Evolutionary conservation across 805 yeast species (phyloP), one percentile per base, ranked within the genome.

Genomic region (Ogataea ganodermae): DNA sequence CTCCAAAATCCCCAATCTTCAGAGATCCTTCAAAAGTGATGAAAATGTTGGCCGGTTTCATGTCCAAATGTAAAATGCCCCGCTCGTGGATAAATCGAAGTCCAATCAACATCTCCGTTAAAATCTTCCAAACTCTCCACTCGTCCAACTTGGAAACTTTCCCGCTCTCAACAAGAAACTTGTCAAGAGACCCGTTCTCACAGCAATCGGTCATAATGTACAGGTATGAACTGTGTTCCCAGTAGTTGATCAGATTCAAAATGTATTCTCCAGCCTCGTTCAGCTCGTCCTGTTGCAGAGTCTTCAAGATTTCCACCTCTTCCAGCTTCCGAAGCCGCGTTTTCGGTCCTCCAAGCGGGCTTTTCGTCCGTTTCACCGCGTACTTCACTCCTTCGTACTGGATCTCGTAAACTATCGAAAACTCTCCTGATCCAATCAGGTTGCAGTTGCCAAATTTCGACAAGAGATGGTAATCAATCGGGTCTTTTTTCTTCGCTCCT

Each of bases 81-180:
- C 85, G 83, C 59, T 74, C 76, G 63, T 94, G 99, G 40, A 94
- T 83, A 63, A 81, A 90, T 54, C 80, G 75, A 50, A 94, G 70
- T 0, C 97, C 99, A 59, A 80, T 75, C 35, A 89, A 68, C 14
- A 91, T 74, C 63, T 92, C 99, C 43, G 86, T 84, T 55, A 94
- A 72, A 37, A 94, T 92, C 69, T 94, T 94, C 99, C 99, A 94
- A 33, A 92, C 91, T 57, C 99, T 78, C 86, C 97, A 94, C 65
- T 94, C 99, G 63, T 94, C 99, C 43, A 94, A 74, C 57, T 84
- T 83, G 24, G 88, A 79, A 33, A 83, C 76, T 41, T 84, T 81
- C 18, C 89, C 89, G 63, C 83, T 84, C 55, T 87, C 95, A 26
- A 82, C 76, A 44, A 94, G 67, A 60, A 92, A 94, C 49, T 80